Percentiles rank a stretch among this genome's conserved stretches.
phyloP scores from a whole-genome alignment of 805 yeast genomes.

The Candida boidinii region DNA sequence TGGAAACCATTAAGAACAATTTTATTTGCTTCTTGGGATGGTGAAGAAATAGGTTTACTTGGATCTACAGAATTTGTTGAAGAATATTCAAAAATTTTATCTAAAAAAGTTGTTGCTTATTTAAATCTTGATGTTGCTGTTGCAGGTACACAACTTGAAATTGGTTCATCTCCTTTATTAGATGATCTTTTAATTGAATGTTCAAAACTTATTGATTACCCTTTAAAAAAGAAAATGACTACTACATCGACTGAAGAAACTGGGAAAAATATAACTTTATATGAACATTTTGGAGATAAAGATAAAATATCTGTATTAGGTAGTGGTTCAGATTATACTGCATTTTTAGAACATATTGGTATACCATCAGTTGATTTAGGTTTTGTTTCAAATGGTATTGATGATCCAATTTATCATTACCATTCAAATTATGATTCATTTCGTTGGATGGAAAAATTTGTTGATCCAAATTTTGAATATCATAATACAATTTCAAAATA shows the following conservation, averaged over 20 bases:
- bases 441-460: constrained; percentile 58
- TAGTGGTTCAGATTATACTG: constrained; percentile 65
- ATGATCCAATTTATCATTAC: constrained; percentile 61
- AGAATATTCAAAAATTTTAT: constrained; percentile 36
- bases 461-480: constrained; percentile 52
- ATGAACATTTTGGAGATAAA: constrained; percentile 26
- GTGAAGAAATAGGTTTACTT: constrained; percentile 61
- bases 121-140: constrained; percentile 63
- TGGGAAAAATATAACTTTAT: constrained; percentile 17
- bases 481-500: constrained; percentile 51
- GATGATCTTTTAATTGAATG: constrained; percentile 35
- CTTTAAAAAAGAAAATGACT: too few relatives aligned
- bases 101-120: constrained; percentile 52
- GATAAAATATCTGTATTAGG: constrained; percentile 42
- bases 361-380: constrained; percentile 56
- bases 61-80: constrained; percentile 81
- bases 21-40: constrained; percentile 73
- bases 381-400: constrained; percentile 29
- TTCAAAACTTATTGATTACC: constrained; percentile 38
- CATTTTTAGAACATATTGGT: constrained; percentile 51
- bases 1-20: constrained; percentile 73
- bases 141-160: constrained; percentile 41
- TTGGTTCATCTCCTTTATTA: constrained; percentile 54
- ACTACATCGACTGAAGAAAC: constrained; percentile 1
- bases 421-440: constrained; percentile 70